Evolutionary conservation across 129 eudicot genomes (phyloP).

Genomic region (Centella asiatica): DNA sequence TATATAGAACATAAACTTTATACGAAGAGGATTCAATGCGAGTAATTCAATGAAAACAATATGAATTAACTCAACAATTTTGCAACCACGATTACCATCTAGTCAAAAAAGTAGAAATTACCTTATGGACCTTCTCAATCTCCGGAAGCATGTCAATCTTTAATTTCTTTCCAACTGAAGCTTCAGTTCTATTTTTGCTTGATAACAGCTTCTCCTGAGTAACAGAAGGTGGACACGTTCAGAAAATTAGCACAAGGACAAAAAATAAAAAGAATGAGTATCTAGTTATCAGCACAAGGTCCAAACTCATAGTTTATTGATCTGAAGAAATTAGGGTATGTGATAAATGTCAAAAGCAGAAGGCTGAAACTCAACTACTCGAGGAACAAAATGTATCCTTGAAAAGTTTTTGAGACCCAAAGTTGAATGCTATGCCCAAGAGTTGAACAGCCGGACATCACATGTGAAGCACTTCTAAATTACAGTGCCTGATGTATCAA

Average conservation of each 20-base stretch:
- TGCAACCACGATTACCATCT: neutral
- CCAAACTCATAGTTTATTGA: conserved; percentile 1
- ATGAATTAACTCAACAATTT: neutral
- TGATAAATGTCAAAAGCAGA: neutral
- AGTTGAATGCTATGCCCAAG: too few relatives aligned
- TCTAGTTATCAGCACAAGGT: neutral
- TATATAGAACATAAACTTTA: neutral
- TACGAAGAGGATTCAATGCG: too few relatives aligned
- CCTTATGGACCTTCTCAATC: conserved; percentile 95
- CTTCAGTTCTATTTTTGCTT: conserved; percentile 86
- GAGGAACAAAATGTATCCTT: neutral
- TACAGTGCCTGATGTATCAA: too few relatives aligned
- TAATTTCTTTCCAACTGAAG: conserved; percentile 80
- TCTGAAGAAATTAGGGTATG: neutral
- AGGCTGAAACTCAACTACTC: neutral
- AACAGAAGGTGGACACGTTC: conserved; percentile 7
- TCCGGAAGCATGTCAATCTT: conserved; percentile 91
- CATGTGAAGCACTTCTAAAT: too few relatives aligned
- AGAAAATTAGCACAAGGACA: conserved; percentile 9
- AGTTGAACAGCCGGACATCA: too few relatives aligned
- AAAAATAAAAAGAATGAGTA: neutral
- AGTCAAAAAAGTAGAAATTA: conserved; percentile 17
- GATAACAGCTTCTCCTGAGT: conserved; percentile 83
- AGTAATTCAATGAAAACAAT: neutral
- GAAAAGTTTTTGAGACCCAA: neutral